phyloP scores from a whole-genome alignment of 140 eudicot genomes.

The Stevia rebaudiana region DNA sequence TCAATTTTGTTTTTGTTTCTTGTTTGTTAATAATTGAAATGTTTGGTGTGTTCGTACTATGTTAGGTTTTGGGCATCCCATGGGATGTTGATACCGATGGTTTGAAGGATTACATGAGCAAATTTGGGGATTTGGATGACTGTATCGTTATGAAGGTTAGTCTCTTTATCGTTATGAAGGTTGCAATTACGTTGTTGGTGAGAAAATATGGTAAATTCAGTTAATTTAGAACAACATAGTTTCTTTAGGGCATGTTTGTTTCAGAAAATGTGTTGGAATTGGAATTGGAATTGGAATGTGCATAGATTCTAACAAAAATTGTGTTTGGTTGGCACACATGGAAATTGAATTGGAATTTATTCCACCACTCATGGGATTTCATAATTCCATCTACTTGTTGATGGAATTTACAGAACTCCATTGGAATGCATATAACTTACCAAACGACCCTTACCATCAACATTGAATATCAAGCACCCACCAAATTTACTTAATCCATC shows the following conservation, averaged over 20 bases:
- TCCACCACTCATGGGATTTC: too few species aligned
- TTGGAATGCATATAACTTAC: too few species aligned
- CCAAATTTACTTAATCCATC: too few species aligned
- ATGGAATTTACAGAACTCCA: too few species aligned
- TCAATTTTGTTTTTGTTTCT: neutral
- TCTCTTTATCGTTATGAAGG: neutral
- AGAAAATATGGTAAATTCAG: neutral
- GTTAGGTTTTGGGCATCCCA: constrained; percentile 89
- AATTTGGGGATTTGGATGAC: constrained; percentile 95
- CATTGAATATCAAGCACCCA: too few species aligned
- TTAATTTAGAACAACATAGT: neutral
- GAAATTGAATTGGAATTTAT: too few species aligned
- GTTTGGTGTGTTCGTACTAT: neutral
- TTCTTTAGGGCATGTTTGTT: neutral
- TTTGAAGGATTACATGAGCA: constrained; percentile 81
- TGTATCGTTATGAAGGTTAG: constrained; percentile 97
- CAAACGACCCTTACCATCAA: too few species aligned
- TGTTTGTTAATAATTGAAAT: neutral
- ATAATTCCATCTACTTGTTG: too few species aligned
- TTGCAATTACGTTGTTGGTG: constrained; percentile 1
- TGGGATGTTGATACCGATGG: constrained; percentile 95
- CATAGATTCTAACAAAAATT: too few species aligned
- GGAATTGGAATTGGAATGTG: too few species aligned
- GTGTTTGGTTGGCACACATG: too few species aligned
- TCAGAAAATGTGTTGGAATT: too few species aligned